Percentiles rank a stretch among this genome's conserved stretches.
These are phyloP conservation scores for Akanthomyces dipterigenus DNA, from an alignment of 2,329 filamentous ascomycete species.

Conservation along the genomic window DNA sequence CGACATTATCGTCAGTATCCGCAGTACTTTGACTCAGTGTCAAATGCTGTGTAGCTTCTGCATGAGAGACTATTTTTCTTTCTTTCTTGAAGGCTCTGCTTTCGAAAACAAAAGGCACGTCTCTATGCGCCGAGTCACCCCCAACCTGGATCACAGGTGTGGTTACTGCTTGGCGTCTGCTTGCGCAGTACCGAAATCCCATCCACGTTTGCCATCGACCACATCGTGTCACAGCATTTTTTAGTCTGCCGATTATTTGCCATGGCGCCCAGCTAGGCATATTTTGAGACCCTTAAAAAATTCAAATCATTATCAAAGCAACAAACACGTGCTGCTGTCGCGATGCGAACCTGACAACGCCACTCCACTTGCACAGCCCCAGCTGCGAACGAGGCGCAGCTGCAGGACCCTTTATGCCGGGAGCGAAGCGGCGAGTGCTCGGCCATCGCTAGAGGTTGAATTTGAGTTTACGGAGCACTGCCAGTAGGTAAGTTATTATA, in stretches of 20 bases:
- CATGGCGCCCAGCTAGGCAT: neutral
- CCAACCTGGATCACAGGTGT: no score
- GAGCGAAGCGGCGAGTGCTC: neutral
- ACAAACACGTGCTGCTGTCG: neutral
- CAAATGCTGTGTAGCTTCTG: no score
- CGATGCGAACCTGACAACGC: neutral
- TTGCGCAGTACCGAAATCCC: no score
- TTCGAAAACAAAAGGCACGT: no score
- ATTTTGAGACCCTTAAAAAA: neutral
- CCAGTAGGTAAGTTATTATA: neutral
- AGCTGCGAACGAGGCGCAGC: constrained; percentile 7
- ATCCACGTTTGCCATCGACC: no score
- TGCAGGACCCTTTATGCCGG: neutral
- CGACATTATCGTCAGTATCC: neutral
- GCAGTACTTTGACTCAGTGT: no score
- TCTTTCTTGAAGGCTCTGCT: no score
- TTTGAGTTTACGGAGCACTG: neutral
- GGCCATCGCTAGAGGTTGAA: neutral
- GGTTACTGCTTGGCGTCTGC: no score
- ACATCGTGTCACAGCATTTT: neutral
- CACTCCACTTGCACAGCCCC: neutral
- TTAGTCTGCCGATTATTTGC: neutral
- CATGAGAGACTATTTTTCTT: no score
- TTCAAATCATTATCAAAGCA: neutral
- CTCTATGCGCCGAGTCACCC: no score